Evolutionary conservation across 495 filamentous ascomycete species (phyloP).

Genomic region (Trichoderma reesei): DNA sequence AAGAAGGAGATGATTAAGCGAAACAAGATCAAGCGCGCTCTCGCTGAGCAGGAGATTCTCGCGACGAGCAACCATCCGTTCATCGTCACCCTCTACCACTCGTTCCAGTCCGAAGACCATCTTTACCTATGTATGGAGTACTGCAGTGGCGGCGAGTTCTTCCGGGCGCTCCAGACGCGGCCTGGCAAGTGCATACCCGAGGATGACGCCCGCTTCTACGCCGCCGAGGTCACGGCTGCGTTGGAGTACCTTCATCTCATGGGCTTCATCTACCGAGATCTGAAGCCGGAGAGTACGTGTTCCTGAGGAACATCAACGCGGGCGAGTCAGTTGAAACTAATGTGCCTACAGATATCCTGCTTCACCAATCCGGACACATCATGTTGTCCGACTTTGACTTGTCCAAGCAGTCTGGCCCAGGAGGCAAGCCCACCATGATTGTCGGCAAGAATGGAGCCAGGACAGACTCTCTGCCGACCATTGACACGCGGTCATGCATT

Average conservation of each 20-base stretch:
- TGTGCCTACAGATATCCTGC: conserved; percentile 66
- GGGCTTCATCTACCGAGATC: conserved; percentile 97
- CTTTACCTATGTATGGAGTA: conserved; percentile 99
- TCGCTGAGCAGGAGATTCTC: conserved; percentile 96
- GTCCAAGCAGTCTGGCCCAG: conserved; percentile 93
- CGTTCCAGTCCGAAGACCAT: conserved; percentile 97
- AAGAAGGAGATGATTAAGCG: conserved; percentile 99
- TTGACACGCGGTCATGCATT: conserved; percentile 97
- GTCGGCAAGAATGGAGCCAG: conserved; percentile 74
- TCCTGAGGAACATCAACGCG: background rate
- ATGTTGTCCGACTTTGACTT: conserved; percentile 99
- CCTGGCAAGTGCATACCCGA: conserved; percentile 95
- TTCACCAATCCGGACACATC: conserved; percentile 97
- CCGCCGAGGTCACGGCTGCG: conserved; percentile 94
- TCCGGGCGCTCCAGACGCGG: conserved; percentile 89
- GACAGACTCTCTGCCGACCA: conserved; percentile 74
- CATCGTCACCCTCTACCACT: conserved; percentile 96
- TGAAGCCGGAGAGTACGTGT: conserved; percentile 90
- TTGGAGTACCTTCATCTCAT: conserved; percentile 96
- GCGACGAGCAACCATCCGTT: conserved; percentile 98
- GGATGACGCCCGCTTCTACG: conserved; percentile 95
- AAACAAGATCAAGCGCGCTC: conserved; percentile 97
- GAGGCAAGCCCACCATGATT: conserved; percentile 95
- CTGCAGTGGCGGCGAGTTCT: conserved; percentile 97
- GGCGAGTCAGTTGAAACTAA: background rate